phyloP scores from a whole-genome alignment of 2,329 filamentous ascomycete species.

The Aspergillus cejpii region DNA sequence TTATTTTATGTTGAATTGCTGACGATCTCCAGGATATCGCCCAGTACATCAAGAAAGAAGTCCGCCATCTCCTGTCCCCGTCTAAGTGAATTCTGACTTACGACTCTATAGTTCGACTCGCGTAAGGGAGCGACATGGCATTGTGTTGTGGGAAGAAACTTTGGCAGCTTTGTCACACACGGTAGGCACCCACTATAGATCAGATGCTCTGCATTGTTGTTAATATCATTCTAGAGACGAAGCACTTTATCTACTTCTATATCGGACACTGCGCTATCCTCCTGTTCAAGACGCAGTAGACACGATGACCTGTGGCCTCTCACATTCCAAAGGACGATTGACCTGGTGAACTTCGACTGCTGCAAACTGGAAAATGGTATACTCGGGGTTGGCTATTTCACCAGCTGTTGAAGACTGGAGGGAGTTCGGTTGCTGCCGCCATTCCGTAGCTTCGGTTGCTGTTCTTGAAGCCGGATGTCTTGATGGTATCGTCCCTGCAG shows the following conservation, averaged over 20 bases:
- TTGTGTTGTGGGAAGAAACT: constrained; percentile 97
- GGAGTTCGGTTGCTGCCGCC: not conserved
- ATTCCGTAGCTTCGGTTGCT: not conserved
- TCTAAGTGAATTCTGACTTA: constrained; percentile 19
- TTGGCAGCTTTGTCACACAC: constrained; percentile 97
- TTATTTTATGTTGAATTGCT: constrained; percentile 5
- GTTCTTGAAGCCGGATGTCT: not conserved
- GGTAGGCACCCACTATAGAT: constrained; percentile 51
- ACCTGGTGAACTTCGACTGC: not conserved
- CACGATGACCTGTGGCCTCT: not conserved
- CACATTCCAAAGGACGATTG: not conserved
- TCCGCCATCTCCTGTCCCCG: constrained; percentile 39
- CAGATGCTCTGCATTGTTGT: not conserved
- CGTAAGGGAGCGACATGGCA: constrained; percentile 98
- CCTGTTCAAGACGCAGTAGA: constrained; percentile 93
- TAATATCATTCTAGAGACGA: constrained; percentile 63
- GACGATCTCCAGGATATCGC: constrained; percentile 69
- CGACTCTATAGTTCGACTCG: constrained; percentile 69
- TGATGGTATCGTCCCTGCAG: not conserved
- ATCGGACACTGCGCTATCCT: constrained; percentile 96
- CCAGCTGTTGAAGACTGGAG: not conserved
- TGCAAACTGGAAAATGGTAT: not conserved
- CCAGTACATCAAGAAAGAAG: constrained; percentile 90
- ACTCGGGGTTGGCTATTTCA: not conserved
- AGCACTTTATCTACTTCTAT: constrained; percentile 99